A percentile compares a stretch with the other conserved stretches of the same genome.
Conservation (phyloP, 257 asterid species). For the Solanum tarapatanum region DNA sequence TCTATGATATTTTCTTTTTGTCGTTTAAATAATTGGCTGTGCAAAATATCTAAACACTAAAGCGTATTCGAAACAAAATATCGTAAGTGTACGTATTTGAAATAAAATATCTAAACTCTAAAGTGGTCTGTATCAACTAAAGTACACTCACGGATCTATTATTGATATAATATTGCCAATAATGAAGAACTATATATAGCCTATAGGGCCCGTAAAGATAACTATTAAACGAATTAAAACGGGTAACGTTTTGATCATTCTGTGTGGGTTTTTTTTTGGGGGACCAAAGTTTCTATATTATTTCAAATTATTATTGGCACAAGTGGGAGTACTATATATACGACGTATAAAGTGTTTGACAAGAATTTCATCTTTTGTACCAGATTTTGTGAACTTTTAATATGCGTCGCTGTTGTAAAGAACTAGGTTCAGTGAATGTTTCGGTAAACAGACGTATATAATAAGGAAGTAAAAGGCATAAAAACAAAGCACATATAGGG, state of each 20-base stretch:
- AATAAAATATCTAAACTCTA: background rate
- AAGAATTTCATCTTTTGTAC: background rate
- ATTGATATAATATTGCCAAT: background rate
- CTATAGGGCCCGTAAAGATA: background rate
- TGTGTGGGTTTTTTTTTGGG: background rate
- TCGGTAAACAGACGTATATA: background rate
- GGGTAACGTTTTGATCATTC: background rate
- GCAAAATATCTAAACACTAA: no score
- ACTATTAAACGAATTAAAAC: background rate
- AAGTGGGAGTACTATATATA: background rate
- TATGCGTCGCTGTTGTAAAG: background rate
- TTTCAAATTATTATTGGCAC: background rate
- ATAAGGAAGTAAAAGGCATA: background rate
- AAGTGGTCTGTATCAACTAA: background rate
- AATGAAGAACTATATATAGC: background rate
- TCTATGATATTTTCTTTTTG: no score
- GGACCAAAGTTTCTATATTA: background rate
- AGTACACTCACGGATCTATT: background rate
- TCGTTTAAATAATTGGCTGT: no score
- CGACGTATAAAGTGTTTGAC: background rate
- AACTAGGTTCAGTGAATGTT: background rate
- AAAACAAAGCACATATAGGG: background rate
- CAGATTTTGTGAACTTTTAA: background rate
- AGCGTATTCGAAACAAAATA: no score
- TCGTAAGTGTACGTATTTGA: no score